phyloP scores from a whole-genome alignment of 2,329 filamentous ascomycete genomes.

The Geosmithia putterillii region DNA sequence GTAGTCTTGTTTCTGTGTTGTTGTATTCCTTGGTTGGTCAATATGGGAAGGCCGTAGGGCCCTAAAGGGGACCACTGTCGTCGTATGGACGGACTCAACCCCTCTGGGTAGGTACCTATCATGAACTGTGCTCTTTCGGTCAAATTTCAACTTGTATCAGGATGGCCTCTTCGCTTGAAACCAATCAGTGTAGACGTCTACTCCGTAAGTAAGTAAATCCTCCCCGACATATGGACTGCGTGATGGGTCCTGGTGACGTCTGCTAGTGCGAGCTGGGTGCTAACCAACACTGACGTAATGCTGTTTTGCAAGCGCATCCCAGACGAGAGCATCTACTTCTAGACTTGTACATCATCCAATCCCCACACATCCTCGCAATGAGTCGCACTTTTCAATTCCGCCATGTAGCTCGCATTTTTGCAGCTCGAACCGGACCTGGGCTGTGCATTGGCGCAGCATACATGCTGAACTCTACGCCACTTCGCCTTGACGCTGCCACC shows the following conservation, averaged over 20 bases:
- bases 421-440: background rate
- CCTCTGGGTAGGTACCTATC: no score
- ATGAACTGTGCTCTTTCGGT: no score
- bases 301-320: background rate
- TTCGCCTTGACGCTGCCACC: background rate
- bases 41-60: no score
- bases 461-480: background rate
- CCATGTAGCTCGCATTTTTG: constrained; percentile 8
- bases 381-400: constrained; percentile 9
- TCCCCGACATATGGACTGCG: background rate
- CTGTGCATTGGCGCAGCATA: background rate
- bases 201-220: no score
- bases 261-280: background rate
- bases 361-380: constrained; percentile 6
- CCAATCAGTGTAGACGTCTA: no score
- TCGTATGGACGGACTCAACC: no score
- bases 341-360: background rate
- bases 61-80: no score
- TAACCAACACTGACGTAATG: background rate
- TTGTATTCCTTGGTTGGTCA: no score
- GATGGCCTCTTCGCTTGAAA: no score
- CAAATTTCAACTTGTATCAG: no score
- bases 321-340: background rate
- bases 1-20: no score
- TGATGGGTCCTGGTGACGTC: background rate